Evolutionary conservation across 177 flowering plant species (phyloP).

Genomic region (Tripterygium wilfordii): DNA sequence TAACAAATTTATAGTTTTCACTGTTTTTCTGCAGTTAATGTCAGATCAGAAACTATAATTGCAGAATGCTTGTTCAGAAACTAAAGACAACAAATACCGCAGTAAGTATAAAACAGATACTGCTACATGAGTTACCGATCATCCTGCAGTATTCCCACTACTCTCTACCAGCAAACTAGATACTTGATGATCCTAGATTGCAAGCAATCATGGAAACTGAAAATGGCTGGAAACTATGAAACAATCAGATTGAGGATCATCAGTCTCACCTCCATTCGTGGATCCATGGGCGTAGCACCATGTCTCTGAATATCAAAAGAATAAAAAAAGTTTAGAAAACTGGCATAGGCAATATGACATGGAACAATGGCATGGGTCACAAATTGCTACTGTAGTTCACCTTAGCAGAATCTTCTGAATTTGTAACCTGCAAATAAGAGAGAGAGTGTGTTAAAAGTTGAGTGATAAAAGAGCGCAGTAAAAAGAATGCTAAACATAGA

Average conservation of each 20-base stretch:
- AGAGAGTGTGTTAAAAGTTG: neutral
- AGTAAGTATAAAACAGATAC: too few species aligned
- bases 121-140: too few species aligned
- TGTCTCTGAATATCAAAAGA: constrained; percentile 34
- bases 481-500: neutral
- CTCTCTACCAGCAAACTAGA: too few species aligned
- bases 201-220: neutral
- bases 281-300: constrained; percentile 29
- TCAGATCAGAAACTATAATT: too few species aligned
- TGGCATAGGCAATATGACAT: neutral
- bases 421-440: constrained; percentile 28
- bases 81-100: too few species aligned
- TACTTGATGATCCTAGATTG: too few species aligned
- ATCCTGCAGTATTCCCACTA: too few species aligned
- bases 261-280: constrained; percentile 56
- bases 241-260: neutral
- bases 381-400: constrained; percentile 20
- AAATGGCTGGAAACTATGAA: neutral
- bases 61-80: too few species aligned
- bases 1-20: too few species aligned
- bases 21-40: too few species aligned
- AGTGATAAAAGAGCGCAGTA: constrained; percentile 2
- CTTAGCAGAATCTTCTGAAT: constrained; percentile 27
- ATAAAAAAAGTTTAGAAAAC: neutral
- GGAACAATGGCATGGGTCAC: neutral